Evolutionary conservation across 306 rosid species (phyloP), one percentile per base, ranked within the genome.

Genomic region (peach (Prunus persica)): DNA sequence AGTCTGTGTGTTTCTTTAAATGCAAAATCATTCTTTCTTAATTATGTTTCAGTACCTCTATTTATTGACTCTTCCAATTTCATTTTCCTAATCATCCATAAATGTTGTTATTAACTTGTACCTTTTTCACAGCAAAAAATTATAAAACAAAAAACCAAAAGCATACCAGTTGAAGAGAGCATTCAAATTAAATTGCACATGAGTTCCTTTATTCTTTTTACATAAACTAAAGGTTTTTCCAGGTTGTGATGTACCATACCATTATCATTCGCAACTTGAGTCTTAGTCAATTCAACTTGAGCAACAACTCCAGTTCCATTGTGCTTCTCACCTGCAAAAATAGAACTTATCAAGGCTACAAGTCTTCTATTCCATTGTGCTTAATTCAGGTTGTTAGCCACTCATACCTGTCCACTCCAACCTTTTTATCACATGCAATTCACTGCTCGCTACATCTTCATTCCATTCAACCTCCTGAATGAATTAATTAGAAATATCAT

Each of bases 301-400:
- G 72, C 41, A 60, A 67, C 30, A 76, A 25, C 72, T 65, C 43
- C 72, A 66, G 45, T 34, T 34, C 66, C 65, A 65, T 65, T 38
- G 2, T 22, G 55, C 34, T 52, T 56, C 72, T 34, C 65, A 52
- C 65, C 72, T 76, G 55, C 18, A 66, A 76, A 65, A 16, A 9
- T 25, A 19, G 18, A 62, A 19, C 0, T 76, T 66, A 52, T 56
- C 52, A 9, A 65, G 49, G 43, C 71, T 14, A 52, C 65, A 34
- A 15, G 34, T 52, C n/a, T 22, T 64, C 71, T 64, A 64, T 14
- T 63, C 34, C 50, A 24, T 24, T 3, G 66, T 57, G 55, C 66
- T 34, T 5, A 15, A 19, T 30, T 47, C 20, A 27, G 49, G 43
- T 27, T 64, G 64, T 50, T 45, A 50, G 24, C 54, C 46, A 5